Percentiles rank a stretch among this genome's conserved stretches.
These are phyloP conservation scores for Porodaedalea pini DNA, from an alignment of 1,284 basidiomycete species.

Conservation along the genomic window DNA sequence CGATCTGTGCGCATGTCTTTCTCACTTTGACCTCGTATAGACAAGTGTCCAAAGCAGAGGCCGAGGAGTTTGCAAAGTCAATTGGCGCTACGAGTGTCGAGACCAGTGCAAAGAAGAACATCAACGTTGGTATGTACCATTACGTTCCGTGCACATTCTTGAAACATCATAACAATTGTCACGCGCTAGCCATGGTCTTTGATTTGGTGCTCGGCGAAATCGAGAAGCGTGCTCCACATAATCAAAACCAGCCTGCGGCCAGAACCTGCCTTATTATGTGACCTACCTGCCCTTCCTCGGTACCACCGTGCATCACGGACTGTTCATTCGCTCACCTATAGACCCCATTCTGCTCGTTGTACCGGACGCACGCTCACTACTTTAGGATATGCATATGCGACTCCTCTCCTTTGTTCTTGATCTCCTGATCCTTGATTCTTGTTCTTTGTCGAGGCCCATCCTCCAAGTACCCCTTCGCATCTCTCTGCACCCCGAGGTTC, in stretches of 20 bases:
- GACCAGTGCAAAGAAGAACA: slow-evolving; percentile 84
- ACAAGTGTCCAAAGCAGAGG: slow-evolving; percentile 76
- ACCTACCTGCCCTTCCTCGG: slow-evolving; percentile 30
- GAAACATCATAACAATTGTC: slow-evolving; percentile 3
- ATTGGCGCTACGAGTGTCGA: slow-evolving; percentile 82
- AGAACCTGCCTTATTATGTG: slow-evolving; percentile 71
- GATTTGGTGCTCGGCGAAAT: slow-evolving; percentile 87
- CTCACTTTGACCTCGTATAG: slow-evolving; percentile 40
- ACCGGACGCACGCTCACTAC: slow-evolving; percentile 5
- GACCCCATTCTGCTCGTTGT: slow-evolving; percentile 2
- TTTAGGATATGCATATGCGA: slow-evolving; percentile 11
- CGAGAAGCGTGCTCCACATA: slow-evolving; percentile 64
- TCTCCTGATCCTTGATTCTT: background rate
- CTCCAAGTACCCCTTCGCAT: background rate
- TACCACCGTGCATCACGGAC: slow-evolving; percentile 13
- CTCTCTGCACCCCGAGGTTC: background rate
- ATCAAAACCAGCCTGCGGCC: slow-evolving; percentile 56
- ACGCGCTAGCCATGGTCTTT: slow-evolving; percentile 72
- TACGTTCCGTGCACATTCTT: background rate
- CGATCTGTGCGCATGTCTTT: slow-evolving; percentile 21
- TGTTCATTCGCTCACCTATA: background rate
- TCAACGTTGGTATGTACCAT: slow-evolving; percentile 78
- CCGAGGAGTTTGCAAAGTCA: slow-evolving; percentile 68
- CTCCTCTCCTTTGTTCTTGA: slow-evolving; percentile 2
- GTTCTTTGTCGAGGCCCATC: background rate